Percentiles rank a stretch among this genome's conserved stretches.
These are phyloP conservation scores for Lactifluus piperatus DNA, from an alignment of 768 basidiomycete genomes.

Conservation along the genomic window DNA sequence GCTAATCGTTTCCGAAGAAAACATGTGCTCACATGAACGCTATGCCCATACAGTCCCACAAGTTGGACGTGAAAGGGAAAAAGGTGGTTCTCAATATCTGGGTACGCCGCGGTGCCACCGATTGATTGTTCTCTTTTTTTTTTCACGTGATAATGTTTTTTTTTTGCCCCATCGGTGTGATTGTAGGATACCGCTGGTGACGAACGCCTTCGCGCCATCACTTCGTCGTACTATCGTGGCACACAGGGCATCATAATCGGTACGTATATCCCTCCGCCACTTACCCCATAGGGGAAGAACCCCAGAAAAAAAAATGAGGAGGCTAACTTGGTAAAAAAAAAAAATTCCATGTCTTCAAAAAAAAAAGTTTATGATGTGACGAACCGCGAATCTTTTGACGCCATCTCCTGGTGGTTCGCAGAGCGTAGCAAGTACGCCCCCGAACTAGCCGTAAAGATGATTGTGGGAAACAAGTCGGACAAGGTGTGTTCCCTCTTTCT, in stretches of 20 bases:
- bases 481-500: constrained; percentile 40
- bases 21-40: background rate
- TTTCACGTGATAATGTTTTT: too few species aligned
- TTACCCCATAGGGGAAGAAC: background rate
- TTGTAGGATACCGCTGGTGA: constrained; percentile 87
- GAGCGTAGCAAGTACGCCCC: constrained; percentile 91
- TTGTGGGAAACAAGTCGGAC: constrained; percentile 92
- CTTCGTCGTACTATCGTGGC: constrained; percentile 87
- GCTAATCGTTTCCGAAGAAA: background rate
- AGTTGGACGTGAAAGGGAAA: constrained; percentile 74
- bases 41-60: constrained; percentile 51
- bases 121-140: too few species aligned
- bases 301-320: background rate
- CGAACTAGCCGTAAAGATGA: constrained; percentile 77
- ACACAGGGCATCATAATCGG: constrained; percentile 76
- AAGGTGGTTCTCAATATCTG: constrained; percentile 92
- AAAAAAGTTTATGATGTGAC: constrained; percentile 85
- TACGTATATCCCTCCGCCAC: constrained; percentile 23
- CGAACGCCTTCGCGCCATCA: constrained; percentile 91
- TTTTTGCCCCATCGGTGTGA: too few species aligned
- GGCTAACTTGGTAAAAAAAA: too few species aligned
- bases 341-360: too few species aligned
- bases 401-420: constrained; percentile 81
- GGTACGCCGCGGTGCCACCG: too few species aligned
- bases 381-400: constrained; percentile 85